phyloP scores from a whole-genome alignment of 805 yeast species.

The Sugiyamaella mastotermitis region DNA sequence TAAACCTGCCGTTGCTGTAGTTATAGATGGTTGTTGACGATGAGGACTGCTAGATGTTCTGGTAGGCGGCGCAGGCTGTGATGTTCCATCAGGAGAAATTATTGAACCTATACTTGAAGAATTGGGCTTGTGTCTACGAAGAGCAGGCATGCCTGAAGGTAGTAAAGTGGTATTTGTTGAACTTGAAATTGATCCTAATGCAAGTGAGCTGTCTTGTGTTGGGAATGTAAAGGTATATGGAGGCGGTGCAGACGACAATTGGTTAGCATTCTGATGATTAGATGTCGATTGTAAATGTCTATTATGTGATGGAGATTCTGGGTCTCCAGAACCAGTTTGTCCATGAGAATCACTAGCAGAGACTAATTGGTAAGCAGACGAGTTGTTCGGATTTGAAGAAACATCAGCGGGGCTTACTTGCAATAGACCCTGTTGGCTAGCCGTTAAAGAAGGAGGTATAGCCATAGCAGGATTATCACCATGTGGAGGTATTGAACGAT shows the following conservation, averaged over 20 bases:
- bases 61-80: not conserved
- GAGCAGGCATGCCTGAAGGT: not conserved
- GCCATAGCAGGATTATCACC: no score
- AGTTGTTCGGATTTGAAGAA: no score
- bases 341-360: not conserved
- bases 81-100: not conserved
- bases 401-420: no score
- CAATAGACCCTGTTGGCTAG: no score
- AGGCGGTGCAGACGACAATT: not conserved
- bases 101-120: not conserved
- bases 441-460: no score
- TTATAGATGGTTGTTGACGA: conserved; percentile 7
- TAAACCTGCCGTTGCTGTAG: conserved; percentile 8
- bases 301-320: not conserved
- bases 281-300: not conserved
- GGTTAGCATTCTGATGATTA: not conserved
- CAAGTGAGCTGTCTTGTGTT: not conserved
- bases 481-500: no score
- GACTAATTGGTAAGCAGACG: conserved; percentile 1
- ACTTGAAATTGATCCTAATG: not conserved
- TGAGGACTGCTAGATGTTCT: conserved; percentile 6
- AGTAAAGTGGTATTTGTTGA: not conserved
- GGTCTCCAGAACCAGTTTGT: not conserved
- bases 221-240: conserved; percentile 6
- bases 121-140: not conserved